A percentile compares a stretch with the other conserved stretches of the same genome.
Conservation (phyloP, 805 yeast genomes). For the Saccharomycopsis babjevae region DNA sequence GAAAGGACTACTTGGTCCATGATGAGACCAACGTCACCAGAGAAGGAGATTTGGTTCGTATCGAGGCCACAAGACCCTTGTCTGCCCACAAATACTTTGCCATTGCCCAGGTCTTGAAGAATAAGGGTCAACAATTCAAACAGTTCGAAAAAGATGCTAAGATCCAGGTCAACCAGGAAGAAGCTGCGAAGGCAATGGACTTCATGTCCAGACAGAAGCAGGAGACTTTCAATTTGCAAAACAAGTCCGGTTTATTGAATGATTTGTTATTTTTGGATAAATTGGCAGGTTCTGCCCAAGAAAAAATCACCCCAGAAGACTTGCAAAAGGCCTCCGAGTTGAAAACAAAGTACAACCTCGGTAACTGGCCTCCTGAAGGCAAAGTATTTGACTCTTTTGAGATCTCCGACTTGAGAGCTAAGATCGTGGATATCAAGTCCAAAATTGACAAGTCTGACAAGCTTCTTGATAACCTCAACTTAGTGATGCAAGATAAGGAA, state of each 20-base stretch:
- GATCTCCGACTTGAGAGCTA: constrained; percentile 24
- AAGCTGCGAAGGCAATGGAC: constrained; percentile 41
- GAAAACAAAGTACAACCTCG: constrained; percentile 36
- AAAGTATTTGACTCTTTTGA: constrained; percentile 31
- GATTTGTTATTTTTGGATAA: constrained; percentile 25
- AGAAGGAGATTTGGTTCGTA: constrained; percentile 92
- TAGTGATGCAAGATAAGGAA: constrained; percentile 28
- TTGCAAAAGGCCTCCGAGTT: constrained; percentile 29
- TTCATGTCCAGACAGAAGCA: constrained; percentile 42
- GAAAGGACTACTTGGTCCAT: constrained; percentile 83
- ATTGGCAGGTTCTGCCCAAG: constrained; percentile 22
- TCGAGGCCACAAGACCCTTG: constrained; percentile 79
- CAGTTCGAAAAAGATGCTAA: constrained; percentile 67
- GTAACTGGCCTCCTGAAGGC: constrained; percentile 37
- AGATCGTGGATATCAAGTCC: constrained; percentile 20
- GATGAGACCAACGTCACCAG: constrained; percentile 87
- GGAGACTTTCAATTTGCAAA: constrained; percentile 24
- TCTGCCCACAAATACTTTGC: constrained; percentile 79
- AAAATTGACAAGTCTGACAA: constrained; percentile 29
- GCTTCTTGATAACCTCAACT: constrained; percentile 25
- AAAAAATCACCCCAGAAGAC: constrained; percentile 27
- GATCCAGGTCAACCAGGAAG: constrained; percentile 55
- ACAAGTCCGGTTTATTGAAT: constrained; percentile 21
- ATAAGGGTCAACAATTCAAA: constrained; percentile 88
- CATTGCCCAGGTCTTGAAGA: constrained; percentile 80